Percentiles rank a stretch among this genome's conserved stretches.
Conservation (phyloP, 140 eudicot genomes). For the Senecio squalidus region DNA sequence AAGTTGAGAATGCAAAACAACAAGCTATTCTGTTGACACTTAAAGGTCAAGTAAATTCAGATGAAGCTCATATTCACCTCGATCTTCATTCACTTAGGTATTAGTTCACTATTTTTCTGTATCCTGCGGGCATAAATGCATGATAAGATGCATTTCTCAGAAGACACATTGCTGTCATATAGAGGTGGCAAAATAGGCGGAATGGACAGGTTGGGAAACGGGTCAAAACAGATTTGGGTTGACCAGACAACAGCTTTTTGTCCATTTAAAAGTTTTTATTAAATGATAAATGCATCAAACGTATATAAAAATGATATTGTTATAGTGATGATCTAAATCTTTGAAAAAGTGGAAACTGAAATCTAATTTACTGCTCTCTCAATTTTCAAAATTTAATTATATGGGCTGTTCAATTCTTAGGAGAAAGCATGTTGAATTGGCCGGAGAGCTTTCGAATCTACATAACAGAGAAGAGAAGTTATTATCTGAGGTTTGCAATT, state of each 20-base stretch:
- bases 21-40: slow-evolving; percentile 87
- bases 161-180: neutral
- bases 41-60: slow-evolving; percentile 94
- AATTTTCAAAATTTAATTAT: neutral
- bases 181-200: neutral
- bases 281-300: neutral
- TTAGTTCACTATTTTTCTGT: neutral
- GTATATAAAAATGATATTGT: too few relatives aligned
- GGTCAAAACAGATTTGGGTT: neutral
- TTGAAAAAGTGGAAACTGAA: neutral
- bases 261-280: neutral
- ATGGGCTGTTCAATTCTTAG: slow-evolving; percentile 27
- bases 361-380: neutral
- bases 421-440: slow-evolving; percentile 98
- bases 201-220: neutral
- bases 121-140: slow-evolving; percentile 1
- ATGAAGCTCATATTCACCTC: slow-evolving; percentile 98
- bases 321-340: neutral
- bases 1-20: slow-evolving; percentile 98
- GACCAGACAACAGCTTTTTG: neutral
- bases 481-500: slow-evolving; percentile 76
- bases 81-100: slow-evolving; percentile 99
- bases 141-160: neutral
- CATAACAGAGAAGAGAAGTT: slow-evolving; percentile 85
- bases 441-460: slow-evolving; percentile 85